Conservation (phyloP, 2,329 filamentous ascomycete species). For the Neospermospora avenae region DNA sequence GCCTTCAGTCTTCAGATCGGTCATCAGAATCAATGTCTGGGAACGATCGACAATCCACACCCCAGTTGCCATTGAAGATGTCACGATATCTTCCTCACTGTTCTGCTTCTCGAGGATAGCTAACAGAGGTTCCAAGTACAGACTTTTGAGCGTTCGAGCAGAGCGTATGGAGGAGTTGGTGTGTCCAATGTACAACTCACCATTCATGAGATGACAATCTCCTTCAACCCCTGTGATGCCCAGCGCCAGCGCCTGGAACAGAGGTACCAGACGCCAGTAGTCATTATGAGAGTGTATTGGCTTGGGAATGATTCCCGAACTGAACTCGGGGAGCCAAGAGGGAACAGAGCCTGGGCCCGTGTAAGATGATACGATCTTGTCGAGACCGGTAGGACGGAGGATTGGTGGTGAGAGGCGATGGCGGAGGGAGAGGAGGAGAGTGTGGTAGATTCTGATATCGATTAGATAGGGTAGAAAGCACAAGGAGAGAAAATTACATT, state of each 20-base stretch:
- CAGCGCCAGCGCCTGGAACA: slow-evolving; percentile 50
- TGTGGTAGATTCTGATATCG: slow-evolving; percentile 14
- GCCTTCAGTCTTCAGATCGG: slow-evolving; percentile 49
- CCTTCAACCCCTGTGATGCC: slow-evolving; percentile 58
- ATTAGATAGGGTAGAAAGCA: slow-evolving; percentile 4
- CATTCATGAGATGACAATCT: slow-evolving; percentile 57
- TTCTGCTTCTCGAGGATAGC: slow-evolving; percentile 52
- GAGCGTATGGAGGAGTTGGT: slow-evolving; percentile 48
- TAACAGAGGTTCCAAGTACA: slow-evolving; percentile 59
- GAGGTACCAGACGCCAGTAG: slow-evolving; percentile 47
- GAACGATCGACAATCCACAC: slow-evolving; percentile 22
- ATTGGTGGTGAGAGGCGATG: slow-evolving; percentile 42
- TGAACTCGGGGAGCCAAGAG: slow-evolving; percentile 24
- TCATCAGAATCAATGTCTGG: slow-evolving; percentile 40
- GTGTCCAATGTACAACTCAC: slow-evolving; percentile 52
- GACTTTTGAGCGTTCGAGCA: slow-evolving; percentile 50
- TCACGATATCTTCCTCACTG: background rate
- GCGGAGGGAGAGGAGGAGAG: slow-evolving; percentile 28
- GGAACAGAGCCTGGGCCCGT: background rate
- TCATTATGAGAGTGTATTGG: slow-evolving; percentile 53
- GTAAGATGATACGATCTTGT: slow-evolving; percentile 16
- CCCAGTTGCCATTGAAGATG: slow-evolving; percentile 15
- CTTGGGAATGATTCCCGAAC: slow-evolving; percentile 19
- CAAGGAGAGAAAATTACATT: slow-evolving; percentile 9
- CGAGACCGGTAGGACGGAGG: slow-evolving; percentile 47